These are phyloP conservation scores for Dichotomopilus funicola DNA, from an alignment of 2,329 filamentous ascomycete genomes.

Conservation along the genomic window DNA sequence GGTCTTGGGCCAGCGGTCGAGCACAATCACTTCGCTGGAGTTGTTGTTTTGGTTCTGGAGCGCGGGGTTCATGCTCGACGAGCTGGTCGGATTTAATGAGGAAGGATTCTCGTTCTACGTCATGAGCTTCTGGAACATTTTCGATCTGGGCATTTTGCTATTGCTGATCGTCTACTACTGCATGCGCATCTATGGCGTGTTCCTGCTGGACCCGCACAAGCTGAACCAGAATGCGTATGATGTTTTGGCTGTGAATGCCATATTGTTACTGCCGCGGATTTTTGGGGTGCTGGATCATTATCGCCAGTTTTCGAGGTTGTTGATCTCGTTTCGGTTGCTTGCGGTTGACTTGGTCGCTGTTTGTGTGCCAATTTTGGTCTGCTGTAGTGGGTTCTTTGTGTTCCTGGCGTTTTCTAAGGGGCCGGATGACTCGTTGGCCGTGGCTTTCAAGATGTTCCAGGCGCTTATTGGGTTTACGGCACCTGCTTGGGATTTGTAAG, in stretches of 20 bases:
- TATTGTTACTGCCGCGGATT: slow-evolving; percentile 80
- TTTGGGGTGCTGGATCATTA: slow-evolving; percentile 94
- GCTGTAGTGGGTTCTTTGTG: slow-evolving; percentile 91
- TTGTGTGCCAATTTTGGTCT: slow-evolving; percentile 74
- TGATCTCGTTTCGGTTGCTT: slow-evolving; percentile 94
- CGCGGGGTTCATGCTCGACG: slow-evolving; percentile 92
- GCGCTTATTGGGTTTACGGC: slow-evolving; percentile 94
- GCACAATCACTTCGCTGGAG: slow-evolving; percentile 76
- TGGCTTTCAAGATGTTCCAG: slow-evolving; percentile 90
- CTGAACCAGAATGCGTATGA: slow-evolving; percentile 87
- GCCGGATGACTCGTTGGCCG: slow-evolving; percentile 60
- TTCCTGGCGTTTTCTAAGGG: slow-evolving; percentile 80
- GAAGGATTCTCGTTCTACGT: slow-evolving; percentile 95
- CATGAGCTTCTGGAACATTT: slow-evolving; percentile 96
- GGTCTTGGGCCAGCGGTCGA: slow-evolving; percentile 68
- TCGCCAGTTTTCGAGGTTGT: slow-evolving; percentile 88
- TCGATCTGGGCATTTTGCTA: slow-evolving; percentile 83
- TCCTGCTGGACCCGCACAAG: slow-evolving; percentile 66
- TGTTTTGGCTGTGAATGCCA: slow-evolving; percentile 84
- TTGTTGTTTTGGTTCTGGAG: slow-evolving; percentile 97
- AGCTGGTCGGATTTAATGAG: slow-evolving; percentile 92
- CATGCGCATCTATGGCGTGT: slow-evolving; percentile 79
- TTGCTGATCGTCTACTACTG: slow-evolving; percentile 85
- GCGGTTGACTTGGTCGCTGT: slow-evolving; percentile 81
- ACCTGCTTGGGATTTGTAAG: slow-evolving; percentile 82